Percentiles rank a stretch among this genome's conserved stretches.
phyloP scores from a whole-genome alignment of 1,139 yeast genomes.

The Suhomyces kunorum region DNA sequence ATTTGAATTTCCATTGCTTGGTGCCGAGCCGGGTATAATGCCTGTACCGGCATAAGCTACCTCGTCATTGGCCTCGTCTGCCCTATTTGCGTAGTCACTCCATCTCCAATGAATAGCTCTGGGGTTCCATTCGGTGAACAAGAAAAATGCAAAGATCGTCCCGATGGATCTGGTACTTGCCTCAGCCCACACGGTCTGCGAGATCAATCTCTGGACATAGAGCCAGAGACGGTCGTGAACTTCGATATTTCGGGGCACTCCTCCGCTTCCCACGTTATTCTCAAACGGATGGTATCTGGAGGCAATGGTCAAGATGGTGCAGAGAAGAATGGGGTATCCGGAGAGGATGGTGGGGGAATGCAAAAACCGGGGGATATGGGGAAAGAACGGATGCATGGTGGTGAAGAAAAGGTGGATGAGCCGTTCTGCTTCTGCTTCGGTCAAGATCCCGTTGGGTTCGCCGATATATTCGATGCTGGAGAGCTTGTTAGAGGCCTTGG shows the following conservation, averaged over 20 bases:
- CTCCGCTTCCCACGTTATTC: constrained; percentile 32
- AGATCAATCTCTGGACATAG: constrained; percentile 75
- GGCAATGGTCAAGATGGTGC: constrained; percentile 78
- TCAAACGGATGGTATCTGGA: constrained; percentile 69
- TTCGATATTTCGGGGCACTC: constrained; percentile 53
- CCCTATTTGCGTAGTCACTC: constrained; percentile 79
- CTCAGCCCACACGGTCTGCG: constrained; percentile 93
- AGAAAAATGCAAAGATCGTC: constrained; percentile 76
- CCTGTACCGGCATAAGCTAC: constrained; percentile 12
- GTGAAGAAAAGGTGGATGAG: constrained; percentile 68
- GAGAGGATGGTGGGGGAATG: constrained; percentile 68
- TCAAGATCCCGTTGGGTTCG: constrained; percentile 53
- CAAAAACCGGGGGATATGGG: constrained; percentile 75
- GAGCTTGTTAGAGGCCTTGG: constrained; percentile 52
- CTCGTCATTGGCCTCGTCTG: constrained; percentile 35
- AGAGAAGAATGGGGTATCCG: constrained; percentile 75
- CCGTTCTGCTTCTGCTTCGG: constrained; percentile 65
- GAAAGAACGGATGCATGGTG: constrained; percentile 87
- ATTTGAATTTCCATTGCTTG: constrained; percentile 21
- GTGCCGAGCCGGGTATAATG: constrained; percentile 11
- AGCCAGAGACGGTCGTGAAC: constrained; percentile 82
- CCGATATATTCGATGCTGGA: constrained; percentile 69
- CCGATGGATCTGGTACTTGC: constrained; percentile 87
- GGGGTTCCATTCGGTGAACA: constrained; percentile 96
- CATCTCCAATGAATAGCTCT: constrained; percentile 89